Percentiles rank a stretch among this genome's conserved stretches.
Conservation (phyloP, 257 asterid species). For the Penstemon eatonii region DNA sequence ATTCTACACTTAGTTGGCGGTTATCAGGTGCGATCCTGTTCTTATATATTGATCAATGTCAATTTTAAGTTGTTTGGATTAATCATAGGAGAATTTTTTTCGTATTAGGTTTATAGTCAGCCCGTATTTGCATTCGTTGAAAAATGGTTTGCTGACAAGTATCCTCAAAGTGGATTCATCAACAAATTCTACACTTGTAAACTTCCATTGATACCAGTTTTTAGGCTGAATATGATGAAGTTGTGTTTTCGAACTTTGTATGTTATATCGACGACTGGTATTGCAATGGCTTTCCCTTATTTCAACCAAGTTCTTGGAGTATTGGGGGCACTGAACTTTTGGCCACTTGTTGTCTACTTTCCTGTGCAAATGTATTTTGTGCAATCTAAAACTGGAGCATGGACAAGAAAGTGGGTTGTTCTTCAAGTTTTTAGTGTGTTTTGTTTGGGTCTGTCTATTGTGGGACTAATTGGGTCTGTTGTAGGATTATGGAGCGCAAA, state of each 20-base stretch:
- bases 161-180: conserved; percentile 37
- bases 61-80: too few relatives aligned
- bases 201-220: conserved; percentile 29
- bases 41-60: too few relatives aligned
- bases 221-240: conserved; percentile 46
- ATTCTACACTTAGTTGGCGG: conserved; percentile 71
- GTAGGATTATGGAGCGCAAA: conserved; percentile 57
- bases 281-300: conserved; percentile 68
- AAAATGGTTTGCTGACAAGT: conserved; percentile 39
- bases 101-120: conserved; percentile 48
- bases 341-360: conserved; percentile 72
- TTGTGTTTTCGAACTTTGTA: conserved; percentile 52
- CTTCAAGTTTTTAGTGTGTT: conserved; percentile 45
- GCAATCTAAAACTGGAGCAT: conserved; percentile 45
- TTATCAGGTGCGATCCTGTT: conserved; percentile 45
- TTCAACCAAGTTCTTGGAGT: conserved; percentile 74
- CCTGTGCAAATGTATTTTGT: conserved; percentile 72
- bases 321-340: conserved; percentile 67
- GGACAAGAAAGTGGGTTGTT: conserved; percentile 50
- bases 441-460: conserved; percentile 45
- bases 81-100: background rate
- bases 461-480: conserved; percentile 67
- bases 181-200: conserved; percentile 29
- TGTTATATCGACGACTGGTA: conserved; percentile 50
- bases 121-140: conserved; percentile 66